phyloP scores from a whole-genome alignment of 1,284 basidiomycete genomes.

The Trichosporon sp. region DNA sequence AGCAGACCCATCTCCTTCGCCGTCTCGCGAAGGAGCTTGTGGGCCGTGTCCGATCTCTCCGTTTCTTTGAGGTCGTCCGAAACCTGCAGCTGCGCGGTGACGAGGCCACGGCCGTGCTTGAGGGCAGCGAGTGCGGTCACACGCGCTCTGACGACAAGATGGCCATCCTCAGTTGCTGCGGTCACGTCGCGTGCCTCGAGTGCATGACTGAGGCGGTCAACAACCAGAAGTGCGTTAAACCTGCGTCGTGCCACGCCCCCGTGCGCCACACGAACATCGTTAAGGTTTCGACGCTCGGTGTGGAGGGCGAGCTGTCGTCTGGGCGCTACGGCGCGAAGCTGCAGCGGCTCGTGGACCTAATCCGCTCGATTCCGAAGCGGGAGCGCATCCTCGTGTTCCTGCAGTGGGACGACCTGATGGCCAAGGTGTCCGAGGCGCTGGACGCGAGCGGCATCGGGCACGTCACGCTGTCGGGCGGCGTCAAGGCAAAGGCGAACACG shows the following conservation, averaged over 20 bases:
- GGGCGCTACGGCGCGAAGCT: slow-evolving; percentile 85
- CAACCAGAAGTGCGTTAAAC: slow-evolving; percentile 74
- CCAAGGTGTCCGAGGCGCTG: slow-evolving; percentile 81
- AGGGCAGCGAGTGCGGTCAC: slow-evolving; percentile 41
- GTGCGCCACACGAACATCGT: slow-evolving; percentile 74
- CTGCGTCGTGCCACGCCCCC: slow-evolving; percentile 64
- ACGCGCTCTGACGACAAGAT: slow-evolving; percentile 62
- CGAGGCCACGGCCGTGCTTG: slow-evolving; percentile 44
- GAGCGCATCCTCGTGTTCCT: slow-evolving; percentile 88
- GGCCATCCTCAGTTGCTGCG: slow-evolving; percentile 82
- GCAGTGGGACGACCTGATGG: slow-evolving; percentile 87
- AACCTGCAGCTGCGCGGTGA: slow-evolving; percentile 73
- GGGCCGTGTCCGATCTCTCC: slow-evolving; percentile 77
- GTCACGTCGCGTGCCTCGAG: slow-evolving; percentile 72
- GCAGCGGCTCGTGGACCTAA: slow-evolving; percentile 73
- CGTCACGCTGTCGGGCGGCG: slow-evolving; percentile 75
- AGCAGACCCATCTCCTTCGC: slow-evolving; percentile 78
- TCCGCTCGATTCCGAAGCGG: slow-evolving; percentile 69
- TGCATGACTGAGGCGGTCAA: slow-evolving; percentile 70
- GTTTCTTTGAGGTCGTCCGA: slow-evolving; percentile 85
- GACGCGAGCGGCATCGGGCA: slow-evolving; percentile 66
- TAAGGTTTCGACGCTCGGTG: slow-evolving; percentile 71
- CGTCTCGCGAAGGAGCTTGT: slow-evolving; percentile 79
- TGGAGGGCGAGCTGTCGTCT: slow-evolving; percentile 71
- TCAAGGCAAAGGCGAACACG: slow-evolving; percentile 69